These are phyloP conservation scores for Paspalum vaginatum DNA, from an alignment of 176 grass and related monocot genomes.

Conservation along the genomic window DNA sequence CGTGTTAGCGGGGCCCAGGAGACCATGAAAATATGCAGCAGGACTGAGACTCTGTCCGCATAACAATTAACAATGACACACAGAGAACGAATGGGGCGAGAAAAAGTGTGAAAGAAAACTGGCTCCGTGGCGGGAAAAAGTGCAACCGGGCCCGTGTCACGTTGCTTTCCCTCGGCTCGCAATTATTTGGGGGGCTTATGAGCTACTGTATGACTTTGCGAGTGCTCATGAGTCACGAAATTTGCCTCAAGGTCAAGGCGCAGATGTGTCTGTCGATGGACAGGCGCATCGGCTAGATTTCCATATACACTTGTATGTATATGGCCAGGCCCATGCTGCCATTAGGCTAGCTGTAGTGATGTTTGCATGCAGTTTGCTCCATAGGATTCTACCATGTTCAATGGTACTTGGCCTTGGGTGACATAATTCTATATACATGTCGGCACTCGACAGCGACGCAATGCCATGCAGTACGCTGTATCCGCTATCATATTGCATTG, in stretches of 20 bases:
- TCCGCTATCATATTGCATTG: neutral
- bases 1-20: no score
- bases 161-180: neutral
- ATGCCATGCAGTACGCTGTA: neutral
- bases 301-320: no score
- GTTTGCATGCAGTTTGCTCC: no score
- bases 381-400: neutral
- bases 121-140: neutral
- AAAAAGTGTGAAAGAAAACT: neutral
- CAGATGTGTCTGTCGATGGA: neutral
- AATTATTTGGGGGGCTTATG: constrained; percentile 15
- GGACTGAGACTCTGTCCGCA: neutral
- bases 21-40: no score
- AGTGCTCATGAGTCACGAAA: neutral
- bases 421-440: neutral
- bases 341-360: neutral
- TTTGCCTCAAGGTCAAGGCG: neutral
- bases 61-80: neutral
- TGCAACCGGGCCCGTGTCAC: neutral
- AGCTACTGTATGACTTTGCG: constrained; percentile 25
- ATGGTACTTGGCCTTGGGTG: neutral
- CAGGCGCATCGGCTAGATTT: constrained; percentile 1
- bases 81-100: neutral
- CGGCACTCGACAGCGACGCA: neutral
- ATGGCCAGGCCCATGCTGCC: constrained; percentile 8